phyloP scores from a whole-genome alignment of 2,329 filamentous ascomycete genomes.

The Seiridium unicorne region DNA sequence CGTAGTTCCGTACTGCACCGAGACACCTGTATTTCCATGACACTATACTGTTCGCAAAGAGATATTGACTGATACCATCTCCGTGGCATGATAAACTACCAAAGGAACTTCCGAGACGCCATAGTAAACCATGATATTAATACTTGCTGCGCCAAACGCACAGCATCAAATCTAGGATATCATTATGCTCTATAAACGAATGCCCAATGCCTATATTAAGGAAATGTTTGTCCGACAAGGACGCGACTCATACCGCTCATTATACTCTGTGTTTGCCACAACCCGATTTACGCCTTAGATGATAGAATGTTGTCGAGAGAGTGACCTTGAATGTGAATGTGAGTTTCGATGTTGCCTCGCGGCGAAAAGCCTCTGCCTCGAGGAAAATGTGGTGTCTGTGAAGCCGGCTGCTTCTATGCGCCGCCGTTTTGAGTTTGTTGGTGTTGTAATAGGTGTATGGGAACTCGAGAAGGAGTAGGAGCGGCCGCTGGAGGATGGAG shows the following conservation, averaged over 20 bases:
- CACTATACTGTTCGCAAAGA: too few species aligned
- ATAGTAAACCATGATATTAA: not conserved
- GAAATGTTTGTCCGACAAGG: not conserved
- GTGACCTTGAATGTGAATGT: not conserved
- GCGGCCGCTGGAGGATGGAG: constrained; percentile 18
- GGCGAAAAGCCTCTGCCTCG: constrained; percentile 18
- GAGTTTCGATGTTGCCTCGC: not conserved
- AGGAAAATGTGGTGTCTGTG: constrained; percentile 21
- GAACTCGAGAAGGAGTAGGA: constrained; percentile 20
- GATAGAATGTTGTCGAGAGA: not conserved
- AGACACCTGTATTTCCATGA: too few species aligned
- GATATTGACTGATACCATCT: too few species aligned
- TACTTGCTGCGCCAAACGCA: not conserved
- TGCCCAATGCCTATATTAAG: not conserved
- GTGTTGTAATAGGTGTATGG: constrained; percentile 11
- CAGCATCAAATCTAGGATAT: constrained; percentile 1
- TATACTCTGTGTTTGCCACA: too few species aligned
- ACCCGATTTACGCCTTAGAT: not conserved
- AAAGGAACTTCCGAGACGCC: too few species aligned
- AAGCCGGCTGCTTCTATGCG: constrained; percentile 18
- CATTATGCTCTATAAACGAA: constrained; percentile 1
- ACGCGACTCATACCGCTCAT: not conserved
- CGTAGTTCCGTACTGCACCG: too few species aligned
- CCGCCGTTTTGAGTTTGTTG: constrained; percentile 16
- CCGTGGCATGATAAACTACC: too few species aligned